Base-by-base conservation (phyloP, 176 grass and related monocot genomes). In the Ampelocalamus luodianensis region DNA sequence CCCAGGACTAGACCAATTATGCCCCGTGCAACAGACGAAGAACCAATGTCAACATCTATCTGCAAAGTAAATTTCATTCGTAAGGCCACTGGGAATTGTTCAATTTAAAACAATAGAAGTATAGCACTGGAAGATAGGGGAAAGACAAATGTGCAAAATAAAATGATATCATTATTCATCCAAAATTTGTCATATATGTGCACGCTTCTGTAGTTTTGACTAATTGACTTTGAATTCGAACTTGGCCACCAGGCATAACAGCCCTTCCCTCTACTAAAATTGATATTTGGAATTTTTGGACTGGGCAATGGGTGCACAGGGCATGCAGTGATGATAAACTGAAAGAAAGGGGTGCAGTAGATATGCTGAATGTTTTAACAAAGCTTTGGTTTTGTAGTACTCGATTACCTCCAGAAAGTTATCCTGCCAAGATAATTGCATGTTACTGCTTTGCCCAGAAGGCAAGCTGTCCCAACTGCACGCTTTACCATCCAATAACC, bases 401-500 rank as follows among this genome's bases (percentile, higher is more conserved):
- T 39, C 2, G 5, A 39, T 87, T 93, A 98, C 96, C 96, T 95
- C 96, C 34, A 98, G 79, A 88, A 98, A 95, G 68, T 98, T 98
- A 88, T 98, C 91, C 65, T 95, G 27, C 85, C 89, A 76, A 98
- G 89, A 81, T 98, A 98, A 54, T 87, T 98, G 83, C 96, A 98
- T 13, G 96, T 93, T 48, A 98, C 96, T 67, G 96, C 93, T 90
- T 98, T 98, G 29, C 96, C 96, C 32, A 98, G 83, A 78, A 98
- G 91, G 82, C 96, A 98, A 85, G 96, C 96, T 5, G 96, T 95
- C 83, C 96, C 96, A 53, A 98, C 96, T 20, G 96, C 96, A 48
- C 96, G 91, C 37, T 98, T 98, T 71, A 98, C 93, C 93, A 98
- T 98, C 96, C 96, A 98, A 87, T 98, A 98, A 50, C 96, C 93